Conservation (phyloP, 257 asterid species). For the Voacanga thouarsii region DNA sequence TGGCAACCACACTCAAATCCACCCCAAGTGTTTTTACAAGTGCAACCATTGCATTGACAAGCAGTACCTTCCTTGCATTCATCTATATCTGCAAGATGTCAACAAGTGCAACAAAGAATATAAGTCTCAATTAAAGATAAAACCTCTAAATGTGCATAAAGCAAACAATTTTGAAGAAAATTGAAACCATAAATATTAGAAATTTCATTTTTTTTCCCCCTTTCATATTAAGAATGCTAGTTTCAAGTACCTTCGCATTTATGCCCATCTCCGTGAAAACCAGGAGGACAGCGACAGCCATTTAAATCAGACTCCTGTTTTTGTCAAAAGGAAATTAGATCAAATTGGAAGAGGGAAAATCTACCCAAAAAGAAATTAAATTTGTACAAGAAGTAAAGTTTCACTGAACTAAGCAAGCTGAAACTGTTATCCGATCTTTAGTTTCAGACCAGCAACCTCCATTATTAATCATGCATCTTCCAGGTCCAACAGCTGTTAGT, state of each 20-base stretch:
- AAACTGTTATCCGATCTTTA: constrained; percentile 47
- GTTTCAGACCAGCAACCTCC: constrained; percentile 89
- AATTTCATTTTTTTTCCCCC: background rate
- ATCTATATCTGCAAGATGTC: constrained; percentile 49
- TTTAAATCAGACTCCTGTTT: constrained; percentile 56
- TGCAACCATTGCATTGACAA: constrained; percentile 84
- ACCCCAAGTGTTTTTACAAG: constrained; percentile 80
- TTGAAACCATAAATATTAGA: background rate
- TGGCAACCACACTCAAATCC: constrained; percentile 69
- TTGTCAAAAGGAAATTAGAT: background rate
- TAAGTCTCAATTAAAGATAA: background rate
- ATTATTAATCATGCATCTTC: constrained; percentile 68
- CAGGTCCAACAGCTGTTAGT: constrained; percentile 77
- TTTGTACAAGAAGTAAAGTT: background rate
- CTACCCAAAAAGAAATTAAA: background rate
- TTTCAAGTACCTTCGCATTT: constrained; percentile 57
- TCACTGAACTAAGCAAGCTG: constrained; percentile 77
- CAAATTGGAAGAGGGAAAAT: background rate
- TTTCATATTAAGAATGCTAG: background rate
- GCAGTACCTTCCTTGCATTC: constrained; percentile 70
- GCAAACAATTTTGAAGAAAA: background rate
- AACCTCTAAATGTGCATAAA: background rate
- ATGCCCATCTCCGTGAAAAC: constrained; percentile 78
- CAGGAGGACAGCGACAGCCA: constrained; percentile 80
- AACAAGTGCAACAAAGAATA: background rate